Conservation (phyloP, 345 rosid species). For the Bruguiera gymnorhiza region DNA sequence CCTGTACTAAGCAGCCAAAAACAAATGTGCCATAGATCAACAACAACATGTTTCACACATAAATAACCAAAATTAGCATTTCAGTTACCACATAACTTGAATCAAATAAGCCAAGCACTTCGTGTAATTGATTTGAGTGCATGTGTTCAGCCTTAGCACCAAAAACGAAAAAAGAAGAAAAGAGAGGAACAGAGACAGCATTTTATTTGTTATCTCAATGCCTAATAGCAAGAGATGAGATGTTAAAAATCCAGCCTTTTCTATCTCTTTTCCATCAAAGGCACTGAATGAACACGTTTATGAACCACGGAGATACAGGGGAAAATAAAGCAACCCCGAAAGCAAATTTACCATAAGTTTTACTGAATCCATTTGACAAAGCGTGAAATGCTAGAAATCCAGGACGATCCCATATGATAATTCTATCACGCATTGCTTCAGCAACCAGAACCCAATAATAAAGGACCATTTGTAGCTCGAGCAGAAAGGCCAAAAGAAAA, state of each 20-base stretch:
- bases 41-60: conserved; percentile 5
- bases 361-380: not conserved
- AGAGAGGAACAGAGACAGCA: too few relatives aligned
- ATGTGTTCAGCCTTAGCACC: too few relatives aligned
- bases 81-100: not conserved
- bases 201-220: too few relatives aligned
- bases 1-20: conserved; percentile 58
- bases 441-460: not conserved
- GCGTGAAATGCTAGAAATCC: not conserved
- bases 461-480: not conserved
- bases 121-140: too few relatives aligned
- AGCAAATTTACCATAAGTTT: not conserved
- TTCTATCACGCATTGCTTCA: not conserved
- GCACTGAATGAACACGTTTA: too few relatives aligned
- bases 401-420: not conserved
- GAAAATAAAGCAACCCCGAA: conserved; percentile 3
- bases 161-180: too few relatives aligned
- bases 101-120: not conserved
- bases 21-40: conserved; percentile 17
- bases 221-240: too few relatives aligned
- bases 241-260: too few relatives aligned
- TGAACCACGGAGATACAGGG: not conserved
- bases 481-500: not conserved
- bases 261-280: too few relatives aligned
- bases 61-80: not conserved